phyloP scores from a whole-genome alignment of 305 asterid species.

The Fraxinus velutina region DNA sequence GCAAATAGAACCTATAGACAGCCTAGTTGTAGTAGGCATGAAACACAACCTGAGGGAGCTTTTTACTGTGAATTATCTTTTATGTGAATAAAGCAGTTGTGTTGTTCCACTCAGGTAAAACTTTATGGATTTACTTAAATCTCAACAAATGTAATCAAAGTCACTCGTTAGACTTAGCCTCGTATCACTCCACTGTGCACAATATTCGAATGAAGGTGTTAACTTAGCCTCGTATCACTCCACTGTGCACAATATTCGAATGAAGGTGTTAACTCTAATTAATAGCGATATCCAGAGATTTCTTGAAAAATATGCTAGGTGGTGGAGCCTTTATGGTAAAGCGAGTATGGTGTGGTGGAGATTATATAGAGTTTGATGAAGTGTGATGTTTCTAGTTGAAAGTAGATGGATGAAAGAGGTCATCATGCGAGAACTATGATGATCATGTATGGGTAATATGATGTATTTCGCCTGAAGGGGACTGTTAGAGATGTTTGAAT shows the following conservation, averaged over 20 bases:
- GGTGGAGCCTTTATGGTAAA: background rate
- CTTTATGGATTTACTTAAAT: background rate
- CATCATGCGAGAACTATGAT: background rate
- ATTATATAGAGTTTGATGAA: background rate
- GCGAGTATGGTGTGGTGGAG: background rate
- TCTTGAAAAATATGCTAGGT: background rate
- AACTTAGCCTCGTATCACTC: too few species aligned
- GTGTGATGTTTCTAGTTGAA: background rate
- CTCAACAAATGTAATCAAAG: background rate
- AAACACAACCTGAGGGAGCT: background rate
- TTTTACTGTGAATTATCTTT: background rate
- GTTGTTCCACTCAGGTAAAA: background rate
- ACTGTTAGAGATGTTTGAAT: background rate
- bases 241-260: background rate
- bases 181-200: background rate
- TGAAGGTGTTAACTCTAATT: background rate
- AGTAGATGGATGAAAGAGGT: background rate
- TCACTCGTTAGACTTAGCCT: background rate
- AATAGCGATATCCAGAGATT: background rate
- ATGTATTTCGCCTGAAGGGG: background rate
- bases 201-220: background rate
- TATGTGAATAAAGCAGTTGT: background rate
- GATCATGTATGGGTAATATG: background rate
- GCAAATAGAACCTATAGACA: background rate
- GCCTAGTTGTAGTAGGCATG: background rate